phyloP scores from a whole-genome alignment of 441 rosid species.

The Gossypium trilobum region DNA sequence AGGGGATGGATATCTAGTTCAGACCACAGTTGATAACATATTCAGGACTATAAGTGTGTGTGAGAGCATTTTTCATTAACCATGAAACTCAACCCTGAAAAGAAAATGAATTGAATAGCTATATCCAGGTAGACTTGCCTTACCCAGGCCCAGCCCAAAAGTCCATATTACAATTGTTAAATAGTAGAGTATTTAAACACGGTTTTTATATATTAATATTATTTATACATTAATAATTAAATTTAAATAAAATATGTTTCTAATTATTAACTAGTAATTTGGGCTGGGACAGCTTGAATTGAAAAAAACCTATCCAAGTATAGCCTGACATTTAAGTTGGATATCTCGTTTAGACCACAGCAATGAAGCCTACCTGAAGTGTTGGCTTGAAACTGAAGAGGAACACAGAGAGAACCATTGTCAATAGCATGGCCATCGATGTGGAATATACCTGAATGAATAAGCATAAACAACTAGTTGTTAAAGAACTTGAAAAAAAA shows the following conservation, averaged over 20 bases:
- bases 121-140: conserved; percentile 46
- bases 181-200: neutral
- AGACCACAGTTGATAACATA: neutral
- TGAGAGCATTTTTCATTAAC: conserved; percentile 10
- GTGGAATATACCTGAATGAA: conserved; percentile 17
- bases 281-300: neutral
- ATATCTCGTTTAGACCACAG: neutral
- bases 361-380: conserved; percentile 17
- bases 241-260: neutral
- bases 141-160: neutral
- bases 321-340: neutral
- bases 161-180: neutral
- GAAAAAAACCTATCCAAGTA: neutral
- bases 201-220: neutral
- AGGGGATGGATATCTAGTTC: neutral
- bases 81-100: conserved; percentile 3
- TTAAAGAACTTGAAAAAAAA: neutral
- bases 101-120: conserved; percentile 48
- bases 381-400: conserved; percentile 20
- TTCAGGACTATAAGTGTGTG: neutral
- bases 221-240: neutral
- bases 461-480: neutral
- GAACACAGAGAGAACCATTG: conserved; percentile 15
- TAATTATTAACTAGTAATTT: neutral
- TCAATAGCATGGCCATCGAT: conserved; percentile 18